Conservation (phyloP, 1,284 basidiomycete genomes). For the Ceratobasidium sp. region DNA sequence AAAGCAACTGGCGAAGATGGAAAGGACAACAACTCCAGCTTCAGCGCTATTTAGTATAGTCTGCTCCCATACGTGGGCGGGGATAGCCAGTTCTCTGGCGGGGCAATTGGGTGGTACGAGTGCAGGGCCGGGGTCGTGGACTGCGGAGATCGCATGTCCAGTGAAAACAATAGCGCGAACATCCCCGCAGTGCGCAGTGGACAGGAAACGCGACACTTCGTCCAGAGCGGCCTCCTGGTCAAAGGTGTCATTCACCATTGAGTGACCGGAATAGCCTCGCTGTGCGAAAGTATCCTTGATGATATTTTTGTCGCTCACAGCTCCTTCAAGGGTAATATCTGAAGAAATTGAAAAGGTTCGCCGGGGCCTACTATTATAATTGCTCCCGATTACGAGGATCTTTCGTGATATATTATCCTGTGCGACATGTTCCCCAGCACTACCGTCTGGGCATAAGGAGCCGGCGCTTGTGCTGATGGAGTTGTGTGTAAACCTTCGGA, state of each 20-base stretch:
- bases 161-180: constrained; percentile 20
- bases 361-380: neutral
- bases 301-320: neutral
- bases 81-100: neutral
- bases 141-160: neutral
- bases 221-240: neutral
- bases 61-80: neutral
- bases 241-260: constrained; percentile 1
- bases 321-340: neutral
- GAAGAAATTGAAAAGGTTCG: constrained; percentile 2
- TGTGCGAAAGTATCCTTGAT: neutral
- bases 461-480: too few species aligned
- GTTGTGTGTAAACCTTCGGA: too few species aligned
- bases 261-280: constrained; percentile 6
- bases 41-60: constrained; percentile 1
- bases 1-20: constrained; percentile 26
- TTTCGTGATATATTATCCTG: neutral
- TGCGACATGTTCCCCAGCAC: too few species aligned
- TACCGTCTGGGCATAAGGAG: too few species aligned
- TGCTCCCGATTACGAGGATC: constrained; percentile 11
- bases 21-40: constrained; percentile 23
- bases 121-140: neutral
- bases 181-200: neutral
- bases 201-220: neutral
- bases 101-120: constrained; percentile 8